Evolutionary conservation across 257 asterid genomes (phyloP), one percentile per base, ranked within the genome.

Genomic region (Nicotiana knightiana): DNA sequence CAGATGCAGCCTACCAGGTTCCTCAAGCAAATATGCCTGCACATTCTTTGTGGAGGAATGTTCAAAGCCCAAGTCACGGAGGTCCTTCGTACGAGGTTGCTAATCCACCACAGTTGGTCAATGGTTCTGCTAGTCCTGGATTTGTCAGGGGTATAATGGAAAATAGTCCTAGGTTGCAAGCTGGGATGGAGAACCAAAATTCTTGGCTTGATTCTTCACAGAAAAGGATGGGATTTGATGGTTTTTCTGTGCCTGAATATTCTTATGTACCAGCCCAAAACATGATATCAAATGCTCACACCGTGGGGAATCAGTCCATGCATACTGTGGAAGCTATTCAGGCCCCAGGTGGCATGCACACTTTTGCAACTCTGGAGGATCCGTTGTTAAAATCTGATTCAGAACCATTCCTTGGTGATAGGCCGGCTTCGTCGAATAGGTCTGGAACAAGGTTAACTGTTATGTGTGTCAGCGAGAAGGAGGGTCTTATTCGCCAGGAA

Each of bases 11-110:
- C 32, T 89, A 87, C 87, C 97, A 91, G 90, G 89, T 86, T 81
- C 88, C 93, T 73, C 96, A 88, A 73, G 94, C 90, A 80, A 97
- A 89, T 75, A 71, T 88, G 63, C 91, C 93, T 78, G 61, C 92
- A 57, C 94, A 91, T 64, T 54, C 95, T 73, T 37, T 87, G 53
- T 86, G 97, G 98, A 91, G 99, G 90, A 96, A 94, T 82, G 88
- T 88, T 61, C 97, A 90, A 64, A 82, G 84, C 83, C 93, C 91
- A 21, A 26, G 88, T 77, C 97, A 87, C 61, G 97, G 90, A 81
- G 86, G 87, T 78, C 93, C 87, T 39, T 15, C 92, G 35, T 88
- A 86, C 64, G 98, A 94, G 76, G 71, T 90, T 61, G 77, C 92
- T 62, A 86, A 83, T 85, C 85, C 92, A 64, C 86, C 92, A 79